phyloP scores from a whole-genome alignment of 2,329 filamentous ascomycete genomes.

The Didymella glomerata region DNA sequence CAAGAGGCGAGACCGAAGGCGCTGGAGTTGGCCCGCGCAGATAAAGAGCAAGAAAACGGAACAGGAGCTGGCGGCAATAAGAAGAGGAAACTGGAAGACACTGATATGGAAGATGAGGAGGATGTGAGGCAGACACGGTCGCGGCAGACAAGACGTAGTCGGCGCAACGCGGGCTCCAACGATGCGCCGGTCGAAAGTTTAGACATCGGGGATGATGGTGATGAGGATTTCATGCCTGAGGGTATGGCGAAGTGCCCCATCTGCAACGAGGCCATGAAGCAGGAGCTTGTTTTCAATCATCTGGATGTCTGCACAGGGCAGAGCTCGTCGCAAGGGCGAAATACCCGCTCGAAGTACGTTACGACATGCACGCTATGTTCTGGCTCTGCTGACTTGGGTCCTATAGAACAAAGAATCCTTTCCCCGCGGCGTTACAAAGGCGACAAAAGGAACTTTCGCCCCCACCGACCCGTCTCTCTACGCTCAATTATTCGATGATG shows the following conservation, averaged over 20 bases:
- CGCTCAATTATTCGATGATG: constrained; percentile 86
- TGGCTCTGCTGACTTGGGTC: constrained; percentile 15
- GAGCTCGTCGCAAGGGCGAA: constrained; percentile 39
- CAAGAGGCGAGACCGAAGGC: constrained; percentile 68
- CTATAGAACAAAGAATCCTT: constrained; percentile 34
- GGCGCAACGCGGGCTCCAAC: constrained; percentile 40
- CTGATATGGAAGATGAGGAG: constrained; percentile 56
- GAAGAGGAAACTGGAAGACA: constrained; percentile 62
- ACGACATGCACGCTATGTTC: not conserved
- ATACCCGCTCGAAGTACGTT: constrained; percentile 44
- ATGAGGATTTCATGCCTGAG: constrained; percentile 63
- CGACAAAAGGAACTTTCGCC: constrained; percentile 53
- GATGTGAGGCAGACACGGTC: constrained; percentile 48
- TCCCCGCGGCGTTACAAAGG: constrained; percentile 33
- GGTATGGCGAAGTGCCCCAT: constrained; percentile 85
- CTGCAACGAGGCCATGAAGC: constrained; percentile 81
- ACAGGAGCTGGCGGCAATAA: constrained; percentile 27
- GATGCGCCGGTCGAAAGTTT: constrained; percentile 48
- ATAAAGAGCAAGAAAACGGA: constrained; percentile 37
- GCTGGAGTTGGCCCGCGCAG: constrained; percentile 68
- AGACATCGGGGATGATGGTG: constrained; percentile 52
- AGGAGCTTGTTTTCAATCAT: constrained; percentile 78
- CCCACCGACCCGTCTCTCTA: constrained; percentile 63
- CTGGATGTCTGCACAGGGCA: constrained; percentile 71
- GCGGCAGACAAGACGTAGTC: constrained; percentile 51